Conservation (phyloP, 805 yeast genomes). For the Cyberlindnera maritima region DNA sequence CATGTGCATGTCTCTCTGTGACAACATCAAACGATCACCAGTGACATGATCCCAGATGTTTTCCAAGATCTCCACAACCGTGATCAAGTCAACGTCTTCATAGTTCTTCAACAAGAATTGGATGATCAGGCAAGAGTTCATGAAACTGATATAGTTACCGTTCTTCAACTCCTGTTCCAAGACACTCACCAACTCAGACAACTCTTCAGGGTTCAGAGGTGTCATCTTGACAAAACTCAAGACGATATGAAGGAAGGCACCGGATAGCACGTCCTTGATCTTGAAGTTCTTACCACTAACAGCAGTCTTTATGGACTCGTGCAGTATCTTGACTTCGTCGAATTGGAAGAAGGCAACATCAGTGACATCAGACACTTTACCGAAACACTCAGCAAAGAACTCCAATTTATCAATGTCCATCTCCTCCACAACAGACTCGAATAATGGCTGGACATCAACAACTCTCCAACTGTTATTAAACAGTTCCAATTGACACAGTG, state of each 20-base stretch:
- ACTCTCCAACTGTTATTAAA: slow-evolving; percentile 30
- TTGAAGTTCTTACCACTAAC: slow-evolving; percentile 22
- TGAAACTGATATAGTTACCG: slow-evolving; percentile 15
- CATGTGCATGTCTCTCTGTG: slow-evolving; percentile 64
- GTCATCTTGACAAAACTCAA: slow-evolving; percentile 18
- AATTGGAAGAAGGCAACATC: slow-evolving; percentile 13
- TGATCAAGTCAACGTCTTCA: slow-evolving; percentile 18
- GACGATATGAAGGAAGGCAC: slow-evolving; percentile 28
- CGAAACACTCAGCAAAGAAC: slow-evolving; percentile 28
- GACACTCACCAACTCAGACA: slow-evolving; percentile 17
- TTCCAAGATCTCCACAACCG: slow-evolving; percentile 34
- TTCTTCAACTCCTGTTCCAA: slow-evolving; percentile 17
- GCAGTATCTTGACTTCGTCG: slow-evolving; percentile 15
- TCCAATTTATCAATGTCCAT: slow-evolving; percentile 28
- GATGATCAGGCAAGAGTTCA: slow-evolving; percentile 15
- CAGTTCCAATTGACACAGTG: slow-evolving; percentile 24
- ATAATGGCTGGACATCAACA: slow-evolving; percentile 20
- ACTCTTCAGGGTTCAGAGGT: slow-evolving; percentile 20
- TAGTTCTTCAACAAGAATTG: slow-evolving; percentile 21
- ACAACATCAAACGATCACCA: slow-evolving; percentile 57
- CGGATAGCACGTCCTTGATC: slow-evolving; percentile 29
- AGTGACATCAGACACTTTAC: slow-evolving; percentile 16
- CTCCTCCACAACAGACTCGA: slow-evolving; percentile 13
- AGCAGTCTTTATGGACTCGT: background rate
- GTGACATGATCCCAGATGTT: slow-evolving; percentile 58